Evolutionary conservation across 306 rosid species (phyloP), one percentile per base, ranked within the genome.

Genomic region (Bauhinia variegata): DNA sequence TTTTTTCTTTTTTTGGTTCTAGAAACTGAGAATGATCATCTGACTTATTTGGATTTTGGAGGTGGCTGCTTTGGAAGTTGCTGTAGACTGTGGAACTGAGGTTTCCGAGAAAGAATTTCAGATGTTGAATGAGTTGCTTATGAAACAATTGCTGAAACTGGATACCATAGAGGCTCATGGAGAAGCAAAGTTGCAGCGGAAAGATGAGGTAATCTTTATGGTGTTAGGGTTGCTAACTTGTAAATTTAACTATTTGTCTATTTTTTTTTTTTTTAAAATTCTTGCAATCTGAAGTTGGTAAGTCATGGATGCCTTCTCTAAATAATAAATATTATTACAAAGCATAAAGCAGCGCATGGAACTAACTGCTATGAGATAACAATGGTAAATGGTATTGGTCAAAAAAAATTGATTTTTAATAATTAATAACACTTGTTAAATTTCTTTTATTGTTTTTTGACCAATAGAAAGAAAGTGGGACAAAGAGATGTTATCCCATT

Each of bases 91-190:
- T 50, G 96, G 96, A 70, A 89, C 93, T 73, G 78, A 66, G 82
- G 86, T 89, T 65, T 75, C 79, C 3, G 96, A 89, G 65, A 87
- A 81, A 73, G 96, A 88, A 52, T 86, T 93, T 78, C 54, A 72
- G 11, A 77, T 78, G 65, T 60, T 74, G 28, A 62, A 91, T 2
- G 99, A 93, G 84, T 65, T 93, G 82, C 97, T 93, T 17, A 93
- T 86, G 97, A 82, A 79, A 69, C 91, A 90, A 63, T 79, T 90
- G 84, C 79, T 90, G 86, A 93, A 90, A 54, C 57, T 93, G 73
- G 99, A 93, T 68, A 53, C 90, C 16, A 85, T 88, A 44, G 79
- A 90, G 66, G 99, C 97, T 34, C 96, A 88, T 77, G 99, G 96
- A 46, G 96, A 88, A 71, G 86, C 82, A 0, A 93, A 78, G 79